Evolutionary conservation across 164 flowering plant species (phyloP).

Genomic region (Pachysandra terminalis): DNA sequence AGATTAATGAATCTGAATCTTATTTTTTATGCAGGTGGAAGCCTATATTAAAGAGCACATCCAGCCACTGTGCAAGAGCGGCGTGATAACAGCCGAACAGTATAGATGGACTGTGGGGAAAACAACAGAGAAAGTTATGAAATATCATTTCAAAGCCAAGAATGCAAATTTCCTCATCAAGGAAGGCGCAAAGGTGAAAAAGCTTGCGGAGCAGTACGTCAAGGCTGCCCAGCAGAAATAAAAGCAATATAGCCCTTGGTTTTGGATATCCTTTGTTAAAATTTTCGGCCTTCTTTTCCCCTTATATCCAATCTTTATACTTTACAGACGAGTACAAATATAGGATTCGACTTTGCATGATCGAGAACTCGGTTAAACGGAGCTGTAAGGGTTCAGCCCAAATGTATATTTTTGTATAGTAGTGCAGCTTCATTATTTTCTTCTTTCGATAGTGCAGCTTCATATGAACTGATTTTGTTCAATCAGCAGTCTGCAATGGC

Average conservation of each 20-base stretch:
- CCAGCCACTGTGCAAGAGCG: conserved; percentile 91
- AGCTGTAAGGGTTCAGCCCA: background rate
- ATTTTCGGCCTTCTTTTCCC: background rate
- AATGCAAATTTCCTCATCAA: conserved; percentile 91
- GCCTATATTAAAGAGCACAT: conserved; percentile 93
- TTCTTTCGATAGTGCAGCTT: no score
- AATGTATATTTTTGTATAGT: conserved; percentile 3
- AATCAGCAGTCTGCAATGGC: no score
- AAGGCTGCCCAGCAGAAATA: conserved; percentile 58
- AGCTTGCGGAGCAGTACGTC: conserved; percentile 86
- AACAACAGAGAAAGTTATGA: conserved; percentile 96
- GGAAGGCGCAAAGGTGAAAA: conserved; percentile 95
- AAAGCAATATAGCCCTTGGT: conserved; percentile 6
- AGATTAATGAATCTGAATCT: background rate
- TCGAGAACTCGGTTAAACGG: no score
- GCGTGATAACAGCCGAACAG: conserved; percentile 78
- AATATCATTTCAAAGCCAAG: conserved; percentile 67
- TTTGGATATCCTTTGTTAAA: background rate
- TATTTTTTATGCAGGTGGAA: conserved; percentile 58
- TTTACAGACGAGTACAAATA: no score
- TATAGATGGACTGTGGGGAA: conserved; percentile 87
- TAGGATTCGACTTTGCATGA: no score
- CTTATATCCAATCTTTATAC: no score
- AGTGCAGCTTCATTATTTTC: background rate
- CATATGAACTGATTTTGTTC: no score